Percentiles rank a stretch among this genome's conserved stretches.
phyloP scores from a whole-genome alignment of 257 asterid genomes.

The Solanum bulbocastanum region DNA sequence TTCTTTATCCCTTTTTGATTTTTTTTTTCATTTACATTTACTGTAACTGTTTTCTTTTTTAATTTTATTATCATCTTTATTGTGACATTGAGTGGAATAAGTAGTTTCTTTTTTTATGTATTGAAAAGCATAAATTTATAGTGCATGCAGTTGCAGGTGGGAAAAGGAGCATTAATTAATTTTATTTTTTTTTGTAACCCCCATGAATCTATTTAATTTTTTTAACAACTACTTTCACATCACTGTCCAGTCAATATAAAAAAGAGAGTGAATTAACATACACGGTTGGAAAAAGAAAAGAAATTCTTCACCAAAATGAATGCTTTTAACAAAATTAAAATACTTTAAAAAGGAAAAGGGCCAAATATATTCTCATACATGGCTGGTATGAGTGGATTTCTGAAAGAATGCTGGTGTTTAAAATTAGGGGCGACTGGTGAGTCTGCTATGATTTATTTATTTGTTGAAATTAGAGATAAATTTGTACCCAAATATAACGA shows the following conservation, averaged over 20 bases:
- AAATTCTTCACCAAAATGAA: not conserved
- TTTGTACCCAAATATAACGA: not conserved
- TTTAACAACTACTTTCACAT: not conserved
- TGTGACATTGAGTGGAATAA: not conserved
- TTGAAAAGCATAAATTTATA: not conserved
- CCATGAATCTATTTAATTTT: not conserved
- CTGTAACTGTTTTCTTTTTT: not conserved
- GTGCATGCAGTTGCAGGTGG: slow-evolving; percentile 4
- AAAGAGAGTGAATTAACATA: not conserved
- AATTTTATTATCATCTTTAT: not conserved
- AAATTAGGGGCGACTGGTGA: not conserved
- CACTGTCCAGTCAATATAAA: not conserved
- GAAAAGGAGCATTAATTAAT: slow-evolving; percentile 8
- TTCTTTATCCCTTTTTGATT: not conserved
- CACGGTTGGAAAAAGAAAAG: not conserved
- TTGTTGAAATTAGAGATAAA: not conserved
- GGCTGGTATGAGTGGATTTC: not conserved
- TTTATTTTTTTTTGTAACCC: not conserved
- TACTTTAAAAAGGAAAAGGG: not conserved
- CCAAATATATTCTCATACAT: not conserved
- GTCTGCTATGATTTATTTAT: not conserved
- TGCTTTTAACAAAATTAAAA: not conserved
- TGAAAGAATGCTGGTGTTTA: not conserved
- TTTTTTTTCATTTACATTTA: not conserved
- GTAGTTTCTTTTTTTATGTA: not conserved